Percentiles rank a stretch among this genome's conserved stretches.
Evolutionary conservation across 306 rosid species (phyloP).

Genomic region (Cicer yamashitae): DNA sequence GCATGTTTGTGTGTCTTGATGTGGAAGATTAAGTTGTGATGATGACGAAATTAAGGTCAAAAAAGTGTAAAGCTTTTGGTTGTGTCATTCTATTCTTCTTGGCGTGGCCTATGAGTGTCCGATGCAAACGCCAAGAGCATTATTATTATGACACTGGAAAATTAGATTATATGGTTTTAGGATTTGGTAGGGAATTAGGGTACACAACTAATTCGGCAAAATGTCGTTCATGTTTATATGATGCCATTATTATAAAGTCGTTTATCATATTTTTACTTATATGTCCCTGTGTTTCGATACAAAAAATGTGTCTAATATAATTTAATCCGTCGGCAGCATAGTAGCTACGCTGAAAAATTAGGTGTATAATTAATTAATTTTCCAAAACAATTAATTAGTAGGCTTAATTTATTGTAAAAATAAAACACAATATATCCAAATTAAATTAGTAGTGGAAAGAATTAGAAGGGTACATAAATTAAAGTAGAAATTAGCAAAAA

Average conservation of each 20-base stretch:
- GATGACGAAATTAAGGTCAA: slow-evolving; percentile 52
- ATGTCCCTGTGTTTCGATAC: background rate
- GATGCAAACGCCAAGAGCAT: slow-evolving; percentile 48
- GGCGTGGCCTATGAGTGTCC: slow-evolving; percentile 45
- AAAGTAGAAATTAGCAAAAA: slow-evolving; percentile 25
- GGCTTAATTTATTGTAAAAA: background rate
- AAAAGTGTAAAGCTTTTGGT: slow-evolving; percentile 44
- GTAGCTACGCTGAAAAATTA: background rate
- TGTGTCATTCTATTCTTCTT: slow-evolving; percentile 48
- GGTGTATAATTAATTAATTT: background rate
- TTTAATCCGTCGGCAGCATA: slow-evolving; percentile 40
- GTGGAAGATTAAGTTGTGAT: slow-evolving; percentile 53
- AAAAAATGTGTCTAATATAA: background rate
- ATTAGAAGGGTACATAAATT: background rate
- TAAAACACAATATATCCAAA: slow-evolving; percentile 1
- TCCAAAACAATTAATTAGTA: background rate
- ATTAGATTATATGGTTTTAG: slow-evolving; percentile 29
- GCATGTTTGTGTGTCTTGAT: slow-evolving; percentile 56
- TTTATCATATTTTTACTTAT: background rate
- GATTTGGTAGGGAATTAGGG: slow-evolving; percentile 48
- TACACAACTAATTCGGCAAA: slow-evolving; percentile 37
- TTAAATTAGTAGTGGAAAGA: background rate
- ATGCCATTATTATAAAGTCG: slow-evolving; percentile 12
- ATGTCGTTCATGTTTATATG: slow-evolving; percentile 38
- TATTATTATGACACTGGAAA: slow-evolving; percentile 44